Conservation (phyloP, 192 early-diverging fungal genomes). For the Paraglomus occultum region DNA sequence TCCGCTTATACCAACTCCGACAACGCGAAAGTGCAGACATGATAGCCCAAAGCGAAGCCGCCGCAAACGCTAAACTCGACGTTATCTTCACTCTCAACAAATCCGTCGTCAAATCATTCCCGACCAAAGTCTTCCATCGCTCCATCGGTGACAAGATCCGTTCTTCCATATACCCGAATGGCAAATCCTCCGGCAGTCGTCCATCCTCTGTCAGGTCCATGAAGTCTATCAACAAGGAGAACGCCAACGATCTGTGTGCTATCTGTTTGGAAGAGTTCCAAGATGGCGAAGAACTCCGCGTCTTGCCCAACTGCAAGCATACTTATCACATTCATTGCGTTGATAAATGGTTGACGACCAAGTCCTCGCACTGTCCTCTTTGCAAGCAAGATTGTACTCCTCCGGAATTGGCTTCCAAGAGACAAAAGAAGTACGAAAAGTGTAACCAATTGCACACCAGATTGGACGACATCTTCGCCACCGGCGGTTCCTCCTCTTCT, state of each 20-base stretch:
- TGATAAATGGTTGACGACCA: conserved; percentile 43
- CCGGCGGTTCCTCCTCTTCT: too few species aligned
- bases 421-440: conserved; percentile 19
- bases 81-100: conserved; percentile 8
- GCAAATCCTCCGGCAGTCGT: too few species aligned
- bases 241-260: conserved; percentile 39
- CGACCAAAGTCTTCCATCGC: not conserved
- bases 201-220: too few species aligned
- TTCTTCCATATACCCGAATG: too few species aligned
- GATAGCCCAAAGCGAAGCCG: conserved; percentile 18
- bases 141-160: too few species aligned
- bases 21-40: conserved; percentile 17
- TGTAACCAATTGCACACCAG: conserved; percentile 5
- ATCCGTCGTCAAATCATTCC: conserved; percentile 25
- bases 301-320: conserved; percentile 37
- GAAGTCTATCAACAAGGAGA: not conserved
- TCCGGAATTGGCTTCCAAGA: conserved; percentile 5
- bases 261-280: conserved; percentile 44
- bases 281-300: conserved; percentile 36
- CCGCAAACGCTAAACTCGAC: conserved; percentile 7
- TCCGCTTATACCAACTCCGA: conserved; percentile 27
- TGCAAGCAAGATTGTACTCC: conserved; percentile 40
- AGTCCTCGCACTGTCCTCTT: conserved; percentile 42
- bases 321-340: conserved; percentile 43
- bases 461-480: conserved; percentile 11